Evolutionary conservation across 2,329 filamentous ascomycete species (phyloP), one percentile per base, ranked within the genome.

Genomic region (Microsporum canis): DNA sequence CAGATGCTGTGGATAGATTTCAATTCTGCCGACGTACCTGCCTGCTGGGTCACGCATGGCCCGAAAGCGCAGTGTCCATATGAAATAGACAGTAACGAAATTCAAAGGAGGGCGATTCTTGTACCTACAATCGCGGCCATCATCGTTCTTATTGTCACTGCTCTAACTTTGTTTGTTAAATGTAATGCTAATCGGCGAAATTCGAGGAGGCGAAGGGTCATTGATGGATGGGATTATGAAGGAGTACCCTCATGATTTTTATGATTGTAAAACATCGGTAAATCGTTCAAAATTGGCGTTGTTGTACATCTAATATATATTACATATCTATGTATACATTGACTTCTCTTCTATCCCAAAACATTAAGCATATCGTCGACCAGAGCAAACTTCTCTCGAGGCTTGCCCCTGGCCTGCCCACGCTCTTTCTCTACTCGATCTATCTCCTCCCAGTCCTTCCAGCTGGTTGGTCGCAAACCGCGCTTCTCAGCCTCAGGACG

Each of bases 371-470:
- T 86, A 63, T 85, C 82, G 51, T 75, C 72, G 0, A 84, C 78
- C 61, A 75, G 77, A 5, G 71, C 74, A 67, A 85, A 80, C 71
- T 87, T 87, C 73, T 92, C 89, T 65, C 94, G 82, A 68, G 85
- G 82, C 73, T 96, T 97, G 0, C 91, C 91, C 59, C 76, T 79
- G 55, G 71, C 71, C 63, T 78, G 73, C 0, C 94, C 94, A 57
- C 80, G 81, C 61, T 83, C 77, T 67, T 79, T 84, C 75, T 99
- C 94, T 2, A 80, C 85, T n/a, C 75, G 74, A 73, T 99, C 91
- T 64, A 99, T 96, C 65, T 77, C 84, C 72, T 84, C 78, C 94
- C 94, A 99, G 66, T 95, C 88, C 29, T 83, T 74, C 94, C 94
- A 99, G 56, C 80, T 83, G 17, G 96, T 86, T 12, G 84, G 80